phyloP scores from a whole-genome alignment of 768 basidiomycete genomes.

The Rhodosporidiobolus odoratus region DNA sequence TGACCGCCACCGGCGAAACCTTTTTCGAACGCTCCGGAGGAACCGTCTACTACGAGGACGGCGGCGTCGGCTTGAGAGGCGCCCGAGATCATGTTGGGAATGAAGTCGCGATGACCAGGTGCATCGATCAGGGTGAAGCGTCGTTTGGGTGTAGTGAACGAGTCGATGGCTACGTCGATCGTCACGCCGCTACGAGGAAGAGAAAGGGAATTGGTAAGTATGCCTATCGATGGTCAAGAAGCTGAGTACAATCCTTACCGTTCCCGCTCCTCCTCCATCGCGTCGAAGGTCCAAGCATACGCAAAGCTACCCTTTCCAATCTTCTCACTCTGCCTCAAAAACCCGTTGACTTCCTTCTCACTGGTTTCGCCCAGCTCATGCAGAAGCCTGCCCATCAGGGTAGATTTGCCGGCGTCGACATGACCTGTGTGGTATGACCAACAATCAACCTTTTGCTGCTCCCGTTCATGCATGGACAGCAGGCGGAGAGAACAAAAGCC shows the following conservation, averaged over 20 bases:
- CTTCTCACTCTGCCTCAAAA: conserved; percentile 82
- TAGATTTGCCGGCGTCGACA: conserved; percentile 98
- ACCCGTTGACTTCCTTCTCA: conserved; percentile 74
- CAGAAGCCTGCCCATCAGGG: conserved; percentile 86
- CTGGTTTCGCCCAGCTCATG: conserved; percentile 86
- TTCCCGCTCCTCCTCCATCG: conserved; percentile 83
- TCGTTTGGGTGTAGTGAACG: conserved; percentile 62
- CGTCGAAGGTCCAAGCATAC: conserved; percentile 97
- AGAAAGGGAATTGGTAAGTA: no score
- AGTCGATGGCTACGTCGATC: conserved; percentile 82
- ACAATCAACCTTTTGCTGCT: neutral
- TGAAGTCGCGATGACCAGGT: conserved; percentile 94
- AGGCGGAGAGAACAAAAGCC: neutral
- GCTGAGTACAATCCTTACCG: no score
- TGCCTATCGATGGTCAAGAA: neutral
- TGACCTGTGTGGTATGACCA: conserved; percentile 62
- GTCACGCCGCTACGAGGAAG: conserved; percentile 72
- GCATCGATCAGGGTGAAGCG: conserved; percentile 92
- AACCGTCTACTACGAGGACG: conserved; percentile 82
- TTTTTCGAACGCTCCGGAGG: conserved; percentile 87
- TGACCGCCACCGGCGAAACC: conserved; percentile 93
- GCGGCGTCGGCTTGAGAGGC: conserved; percentile 96
- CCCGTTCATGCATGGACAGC: no score
- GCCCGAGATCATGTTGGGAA: conserved; percentile 99
- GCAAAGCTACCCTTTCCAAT: conserved; percentile 92